Conservation (phyloP, 2,329 filamentous ascomycete species). For the Metarhizium robertsii region DNA sequence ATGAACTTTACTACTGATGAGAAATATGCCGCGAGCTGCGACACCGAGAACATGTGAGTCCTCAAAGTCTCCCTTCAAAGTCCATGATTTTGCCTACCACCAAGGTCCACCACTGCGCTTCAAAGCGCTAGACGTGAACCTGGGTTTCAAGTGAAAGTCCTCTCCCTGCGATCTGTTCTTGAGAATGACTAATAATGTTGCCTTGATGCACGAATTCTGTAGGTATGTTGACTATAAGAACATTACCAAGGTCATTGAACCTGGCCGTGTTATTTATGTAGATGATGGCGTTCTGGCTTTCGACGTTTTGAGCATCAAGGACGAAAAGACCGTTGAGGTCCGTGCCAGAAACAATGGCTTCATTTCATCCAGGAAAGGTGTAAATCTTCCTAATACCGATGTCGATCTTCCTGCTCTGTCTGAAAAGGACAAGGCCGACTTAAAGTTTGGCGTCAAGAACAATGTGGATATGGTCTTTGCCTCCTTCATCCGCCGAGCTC, state of each 20-base stretch:
- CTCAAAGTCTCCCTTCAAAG: neutral
- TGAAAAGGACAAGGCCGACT: constrained; percentile 94
- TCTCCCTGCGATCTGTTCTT: neutral
- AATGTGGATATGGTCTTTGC: constrained; percentile 98
- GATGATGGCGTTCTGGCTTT: constrained; percentile 98
- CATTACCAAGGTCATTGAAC: constrained; percentile 94
- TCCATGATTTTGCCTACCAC: neutral
- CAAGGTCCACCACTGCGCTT: neutral
- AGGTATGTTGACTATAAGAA: constrained; percentile 99
- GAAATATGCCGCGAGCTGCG: constrained; percentile 72
- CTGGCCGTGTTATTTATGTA: constrained; percentile 91
- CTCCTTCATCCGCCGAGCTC: constrained; percentile 90
- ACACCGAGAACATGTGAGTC: constrained; percentile 86
- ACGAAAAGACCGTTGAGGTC: constrained; percentile 82
- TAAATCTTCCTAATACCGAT: constrained; percentile 97
- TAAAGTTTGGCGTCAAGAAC: constrained; percentile 96
- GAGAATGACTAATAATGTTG: neutral
- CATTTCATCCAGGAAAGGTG: constrained; percentile 98
- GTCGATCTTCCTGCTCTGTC: constrained; percentile 95
- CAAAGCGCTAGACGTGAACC: neutral
- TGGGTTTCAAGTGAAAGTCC: neutral
- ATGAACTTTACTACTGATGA: constrained; percentile 98
- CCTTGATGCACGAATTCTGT: neutral
- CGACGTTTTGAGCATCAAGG: constrained; percentile 77
- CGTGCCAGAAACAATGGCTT: constrained; percentile 93